Base-by-base conservation (phyloP, 225 moss, liverwort and hornwort species). In the Polytrichum commune region DNA sequence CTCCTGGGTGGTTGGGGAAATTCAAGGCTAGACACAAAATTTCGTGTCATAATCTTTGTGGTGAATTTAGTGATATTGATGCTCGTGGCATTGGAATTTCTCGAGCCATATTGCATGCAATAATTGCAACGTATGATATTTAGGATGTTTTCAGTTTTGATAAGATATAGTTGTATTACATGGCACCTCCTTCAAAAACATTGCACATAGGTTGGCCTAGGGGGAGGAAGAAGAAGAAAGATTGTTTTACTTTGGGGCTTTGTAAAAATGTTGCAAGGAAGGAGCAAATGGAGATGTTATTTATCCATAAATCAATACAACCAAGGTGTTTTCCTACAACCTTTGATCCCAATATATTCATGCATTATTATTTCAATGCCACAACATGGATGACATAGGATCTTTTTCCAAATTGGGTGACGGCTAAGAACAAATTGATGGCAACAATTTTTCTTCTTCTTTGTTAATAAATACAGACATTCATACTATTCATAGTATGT, bases 21-120 rank as follows among this genome's bases (percentile, higher is more conserved):
- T 80, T 76, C 60, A 76, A 80, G 66, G 64, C 23, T 19, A 72
- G 72, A 18, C 74, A 74, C 38, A 66, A 61, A 66, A 66, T 79
- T 62, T 54, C 74, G 4, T 74, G 74, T 61, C 74, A 70, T 23
- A 69, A 62, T 26, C 66, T 79, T 27, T 65, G 66, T 5, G 27
- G 18, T 54, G 70, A 70, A 61, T 66, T 33, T 18, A 26, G 10
- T 64, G 61, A 30, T 27, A 23, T 53, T 26, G 26, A 70, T 70
- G 54, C 65, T 65, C 46, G 27, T 61, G 53, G 53, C 63, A 53
- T 72, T 72, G 19, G 5, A 53, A 2, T 13, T 61, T 10, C 16
- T 3, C 53, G 38, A 24, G 1, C 6, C 54, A 55, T 1, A 19
- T 55, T 55, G 54, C 54, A 1, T 10, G 10, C 19, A 55, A 55